Conservation (phyloP, 176 grass and related monocot genomes). For the Neostapfia colusana region DNA sequence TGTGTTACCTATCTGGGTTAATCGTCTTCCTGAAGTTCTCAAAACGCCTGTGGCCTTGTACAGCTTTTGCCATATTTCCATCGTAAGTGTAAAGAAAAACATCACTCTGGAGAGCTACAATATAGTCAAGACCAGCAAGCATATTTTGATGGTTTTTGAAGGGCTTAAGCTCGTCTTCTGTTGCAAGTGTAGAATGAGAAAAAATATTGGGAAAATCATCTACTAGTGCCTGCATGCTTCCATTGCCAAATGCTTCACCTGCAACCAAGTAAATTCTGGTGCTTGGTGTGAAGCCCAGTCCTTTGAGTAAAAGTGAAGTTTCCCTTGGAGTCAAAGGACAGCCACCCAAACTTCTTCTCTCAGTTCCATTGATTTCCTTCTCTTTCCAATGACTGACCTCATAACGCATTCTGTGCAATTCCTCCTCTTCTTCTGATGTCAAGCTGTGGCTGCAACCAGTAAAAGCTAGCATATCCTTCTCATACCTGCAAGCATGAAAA, state of each 20-base stretch:
- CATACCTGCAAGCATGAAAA: conserved; percentile 63
- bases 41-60: conserved; percentile 82
- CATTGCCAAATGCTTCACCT: conserved; percentile 92
- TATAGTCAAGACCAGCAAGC: conserved; percentile 97
- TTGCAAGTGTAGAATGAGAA: conserved; percentile 76
- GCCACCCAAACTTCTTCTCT: conserved; percentile 71
- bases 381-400: conserved; percentile 96
- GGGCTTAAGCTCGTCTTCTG: conserved; percentile 69
- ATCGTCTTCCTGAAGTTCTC: conserved; percentile 97
- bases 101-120: conserved; percentile 83
- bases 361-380: conserved; percentile 94
- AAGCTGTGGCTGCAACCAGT: conserved; percentile 85
- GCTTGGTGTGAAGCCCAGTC: conserved; percentile 61
- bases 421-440: conserved; percentile 72
- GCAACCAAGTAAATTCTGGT: conserved; percentile 94
- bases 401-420: conserved; percentile 82
- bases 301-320: conserved; percentile 89
- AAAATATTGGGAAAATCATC: conserved; percentile 85
- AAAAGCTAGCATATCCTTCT: conserved; percentile 99
- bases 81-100: conserved; percentile 95
- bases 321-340: conserved; percentile 93
- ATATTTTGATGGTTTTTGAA: conserved; percentile 95
- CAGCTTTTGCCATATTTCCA: conserved; percentile 99
- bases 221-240: conserved; percentile 70
- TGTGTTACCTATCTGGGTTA: conserved; percentile 77